These are phyloP conservation scores for Graphilbum sp. DNA, from an alignment of 2,329 filamentous ascomycete genomes.

Conservation along the genomic window DNA sequence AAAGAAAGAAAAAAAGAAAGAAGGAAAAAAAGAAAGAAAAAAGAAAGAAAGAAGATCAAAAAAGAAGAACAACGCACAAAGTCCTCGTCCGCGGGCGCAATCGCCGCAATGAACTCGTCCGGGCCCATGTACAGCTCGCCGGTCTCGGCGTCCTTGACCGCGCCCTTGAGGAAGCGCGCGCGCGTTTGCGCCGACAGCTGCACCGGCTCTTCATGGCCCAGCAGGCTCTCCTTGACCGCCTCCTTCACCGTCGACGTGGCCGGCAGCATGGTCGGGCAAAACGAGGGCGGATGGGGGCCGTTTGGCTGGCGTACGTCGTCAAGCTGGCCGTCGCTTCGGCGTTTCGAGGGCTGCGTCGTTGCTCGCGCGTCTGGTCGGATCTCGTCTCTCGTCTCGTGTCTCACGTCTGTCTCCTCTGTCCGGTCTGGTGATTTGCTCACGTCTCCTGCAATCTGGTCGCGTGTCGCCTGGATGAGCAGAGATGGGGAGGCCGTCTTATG, in stretches of 20 bases:
- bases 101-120: conserved; percentile 78
- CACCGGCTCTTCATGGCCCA: conserved; percentile 41
- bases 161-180: conserved; percentile 59
- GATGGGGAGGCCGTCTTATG: no score
- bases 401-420: no score
- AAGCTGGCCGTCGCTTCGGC: no score
- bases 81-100: conserved; percentile 75
- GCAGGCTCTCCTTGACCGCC: conserved; percentile 62
- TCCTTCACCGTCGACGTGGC: conserved; percentile 38
- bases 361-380: no score
- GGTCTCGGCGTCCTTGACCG: conserved; percentile 54
- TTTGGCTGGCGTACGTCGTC: no score
- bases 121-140: conserved; percentile 69
- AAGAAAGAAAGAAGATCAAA: no score
- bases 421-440: no score
- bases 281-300: no score
- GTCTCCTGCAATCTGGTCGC: no score
- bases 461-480: no score
- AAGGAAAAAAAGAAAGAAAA: background rate
- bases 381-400: no score
- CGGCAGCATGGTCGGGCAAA: conserved; percentile 20
- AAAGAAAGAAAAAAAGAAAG: background rate
- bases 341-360: no score
- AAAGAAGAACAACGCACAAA: conserved; percentile 54
- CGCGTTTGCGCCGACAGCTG: conserved; percentile 61